Base-by-base conservation (phyloP, 2,329 filamentous ascomycete species). In the Clonostachys rosea region DNA sequence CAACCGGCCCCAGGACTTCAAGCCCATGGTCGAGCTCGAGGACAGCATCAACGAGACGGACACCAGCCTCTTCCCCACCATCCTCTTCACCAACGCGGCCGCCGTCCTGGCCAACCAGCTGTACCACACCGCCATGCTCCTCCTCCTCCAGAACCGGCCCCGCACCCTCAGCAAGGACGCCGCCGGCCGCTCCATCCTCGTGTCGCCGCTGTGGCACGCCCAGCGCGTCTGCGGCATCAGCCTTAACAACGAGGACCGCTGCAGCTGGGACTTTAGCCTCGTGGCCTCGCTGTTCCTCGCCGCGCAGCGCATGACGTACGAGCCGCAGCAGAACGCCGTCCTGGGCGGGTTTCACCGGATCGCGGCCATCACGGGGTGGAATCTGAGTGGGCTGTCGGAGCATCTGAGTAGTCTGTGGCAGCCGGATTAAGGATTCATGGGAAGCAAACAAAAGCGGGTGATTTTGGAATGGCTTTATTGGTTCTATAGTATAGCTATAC, bases 91-190 rank as follows among this genome's bases (percentile, higher is more conserved):
- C 45, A 68, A 59, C 51, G 63, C 59, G 18, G 64, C 65, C 12
- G 60, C 70, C 0, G 57, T 79, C 16, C 56, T 78, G 1, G 76
- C 74, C 4, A 81, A 79, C 50, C 76, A 80, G 52, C 61, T 81
- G 4, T 81, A 79, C 53, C 78, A 81, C 52, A 76, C 76, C 1
- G 74, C 76, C 3, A 76, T 76, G 64, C 56, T 79, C 8, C 56
- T 79, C 1, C 59, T 81, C 47, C 65, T 81, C 16, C 73, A 73
- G 47, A 68, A 73, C 53, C 73, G 71, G 49, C 77, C 78, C 16
- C 67, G 71, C 5, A 73, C 68, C 4, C 57, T 69, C 5, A 59
- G 58, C 8, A 55, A 61, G 2, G 54, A 59, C 12, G 57, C 59
- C n/a, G 40, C 39, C 18, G 57, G 61, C 8, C 58, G 49, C 52